Percentiles rank a stretch among this genome's conserved stretches.
phyloP scores from a whole-genome alignment of 176 grass and related monocot genomes.

The Aegilops speltoides region DNA sequence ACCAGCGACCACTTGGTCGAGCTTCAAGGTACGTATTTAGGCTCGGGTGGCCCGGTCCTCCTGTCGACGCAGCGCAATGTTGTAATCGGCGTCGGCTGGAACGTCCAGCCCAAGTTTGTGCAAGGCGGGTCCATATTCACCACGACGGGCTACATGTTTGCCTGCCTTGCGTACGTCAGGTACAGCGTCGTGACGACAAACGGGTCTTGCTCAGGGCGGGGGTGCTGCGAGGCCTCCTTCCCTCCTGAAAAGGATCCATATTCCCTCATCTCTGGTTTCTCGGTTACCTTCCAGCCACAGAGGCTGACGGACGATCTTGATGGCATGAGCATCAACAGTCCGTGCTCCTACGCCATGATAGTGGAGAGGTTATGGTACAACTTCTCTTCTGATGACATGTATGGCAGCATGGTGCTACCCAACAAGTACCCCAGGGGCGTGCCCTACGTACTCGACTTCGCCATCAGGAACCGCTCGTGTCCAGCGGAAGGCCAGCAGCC shows the following conservation, averaged over 20 bases:
- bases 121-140: background rate
- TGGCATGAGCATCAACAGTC: background rate
- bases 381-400: background rate
- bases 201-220: background rate
- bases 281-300: background rate
- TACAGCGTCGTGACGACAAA: background rate
- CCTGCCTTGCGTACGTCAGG: background rate
- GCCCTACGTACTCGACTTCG: background rate
- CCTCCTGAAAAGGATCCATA: background rate
- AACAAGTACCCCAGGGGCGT: background rate
- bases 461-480: background rate
- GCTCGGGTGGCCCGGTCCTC: background rate
- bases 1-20: no score
- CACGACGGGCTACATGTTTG: background rate
- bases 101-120: background rate
- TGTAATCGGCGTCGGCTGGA: background rate
- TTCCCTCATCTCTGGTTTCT: background rate
- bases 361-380: background rate
- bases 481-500: background rate
- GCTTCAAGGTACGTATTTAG: background rate
- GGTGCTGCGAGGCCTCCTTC: background rate
- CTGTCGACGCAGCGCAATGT: background rate
- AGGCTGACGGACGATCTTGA: background rate
- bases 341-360: slow-evolving; percentile 10
- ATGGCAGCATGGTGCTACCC: background rate